These are phyloP conservation scores for Hypoxylon sp. DNA, from an alignment of 2,329 filamentous ascomycete species.

Conservation along the genomic window DNA sequence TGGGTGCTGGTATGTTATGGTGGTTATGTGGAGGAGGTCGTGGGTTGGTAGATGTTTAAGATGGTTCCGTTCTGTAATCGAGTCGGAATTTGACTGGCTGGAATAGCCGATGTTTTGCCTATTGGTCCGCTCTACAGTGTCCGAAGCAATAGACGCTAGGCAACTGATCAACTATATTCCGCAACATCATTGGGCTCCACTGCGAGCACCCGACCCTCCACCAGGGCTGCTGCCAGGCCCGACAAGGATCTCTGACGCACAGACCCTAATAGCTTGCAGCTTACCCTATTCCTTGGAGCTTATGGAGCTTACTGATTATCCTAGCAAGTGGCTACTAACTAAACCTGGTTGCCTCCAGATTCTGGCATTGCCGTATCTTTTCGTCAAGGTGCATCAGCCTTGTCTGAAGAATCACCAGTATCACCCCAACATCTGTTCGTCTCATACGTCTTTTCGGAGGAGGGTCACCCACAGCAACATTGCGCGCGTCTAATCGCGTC, in stretches of 20 bases:
- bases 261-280: constrained; percentile 6
- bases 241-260: not conserved
- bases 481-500: constrained; percentile 8
- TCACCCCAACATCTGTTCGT: not conserved
- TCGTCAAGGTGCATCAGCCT: constrained; percentile 20
- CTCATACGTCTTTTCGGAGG: not conserved
- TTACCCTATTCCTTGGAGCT: constrained; percentile 11
- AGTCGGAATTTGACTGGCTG: constrained; percentile 27
- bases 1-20: constrained; percentile 4
- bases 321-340: not conserved
- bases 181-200: not conserved
- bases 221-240: no score
- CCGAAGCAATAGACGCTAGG: not conserved
- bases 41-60: no score
- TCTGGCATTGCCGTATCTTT: constrained; percentile 22
- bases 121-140: not conserved
- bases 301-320: constrained; percentile 5
- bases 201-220: not conserved
- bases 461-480: constrained; percentile 7
- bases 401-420: constrained; percentile 3
- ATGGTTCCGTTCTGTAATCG: not conserved
- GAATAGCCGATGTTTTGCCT: constrained; percentile 24
- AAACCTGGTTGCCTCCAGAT: constrained; percentile 10
- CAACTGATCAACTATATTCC: constrained; percentile 6
- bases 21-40: constrained; percentile 1